These are phyloP conservation scores for Cordyceps cicadae DNA, from an alignment of 2,329 filamentous ascomycete species.

Conservation along the genomic window DNA sequence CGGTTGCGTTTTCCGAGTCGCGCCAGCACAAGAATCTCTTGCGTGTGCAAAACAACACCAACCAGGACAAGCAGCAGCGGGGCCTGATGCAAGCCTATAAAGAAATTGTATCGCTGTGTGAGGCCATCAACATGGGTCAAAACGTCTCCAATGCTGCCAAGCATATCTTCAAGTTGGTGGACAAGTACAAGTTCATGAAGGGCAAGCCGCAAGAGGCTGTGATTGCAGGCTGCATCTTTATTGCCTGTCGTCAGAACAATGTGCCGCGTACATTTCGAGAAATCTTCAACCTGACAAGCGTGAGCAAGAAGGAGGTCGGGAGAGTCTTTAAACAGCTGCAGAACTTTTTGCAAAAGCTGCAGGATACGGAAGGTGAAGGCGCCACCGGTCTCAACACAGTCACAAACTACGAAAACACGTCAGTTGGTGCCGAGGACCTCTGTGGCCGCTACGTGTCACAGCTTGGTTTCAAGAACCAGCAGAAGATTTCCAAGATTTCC, in stretches of 20 bases:
- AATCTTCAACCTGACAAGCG: slow-evolving; percentile 86
- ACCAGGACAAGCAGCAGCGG: slow-evolving; percentile 77
- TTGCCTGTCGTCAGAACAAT: slow-evolving; percentile 84
- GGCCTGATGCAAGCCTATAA: slow-evolving; percentile 75
- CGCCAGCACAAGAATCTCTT: slow-evolving; percentile 65
- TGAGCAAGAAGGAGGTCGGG: slow-evolving; percentile 95
- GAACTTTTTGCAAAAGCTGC: slow-evolving; percentile 70
- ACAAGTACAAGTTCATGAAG: slow-evolving; percentile 89
- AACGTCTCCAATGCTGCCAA: slow-evolving; percentile 84
- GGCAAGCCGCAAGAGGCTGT: slow-evolving; percentile 91
- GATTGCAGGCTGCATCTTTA: slow-evolving; percentile 94
- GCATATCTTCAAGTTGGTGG: slow-evolving; percentile 88
- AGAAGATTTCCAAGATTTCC: slow-evolving; percentile 71
- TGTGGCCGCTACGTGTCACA: slow-evolving; percentile 85
- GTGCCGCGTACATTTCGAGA: slow-evolving; percentile 88
- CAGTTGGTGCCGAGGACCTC: slow-evolving; percentile 74
- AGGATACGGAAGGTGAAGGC: slow-evolving; percentile 47
- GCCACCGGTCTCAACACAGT: slow-evolving; percentile 45
- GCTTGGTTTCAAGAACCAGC: slow-evolving; percentile 62
- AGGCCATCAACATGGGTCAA: slow-evolving; percentile 72
- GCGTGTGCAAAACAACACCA: slow-evolving; percentile 78
- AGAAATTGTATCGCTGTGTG: slow-evolving; percentile 80
- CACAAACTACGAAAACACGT: slow-evolving; percentile 65
- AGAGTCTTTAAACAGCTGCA: slow-evolving; percentile 91
- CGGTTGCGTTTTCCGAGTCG: slow-evolving; percentile 74